A percentile compares a stretch with the other conserved stretches of the same genome.
Conservation (phyloP, 73 alveolate genomes). For the Blepharisma stoltei region DNA sequence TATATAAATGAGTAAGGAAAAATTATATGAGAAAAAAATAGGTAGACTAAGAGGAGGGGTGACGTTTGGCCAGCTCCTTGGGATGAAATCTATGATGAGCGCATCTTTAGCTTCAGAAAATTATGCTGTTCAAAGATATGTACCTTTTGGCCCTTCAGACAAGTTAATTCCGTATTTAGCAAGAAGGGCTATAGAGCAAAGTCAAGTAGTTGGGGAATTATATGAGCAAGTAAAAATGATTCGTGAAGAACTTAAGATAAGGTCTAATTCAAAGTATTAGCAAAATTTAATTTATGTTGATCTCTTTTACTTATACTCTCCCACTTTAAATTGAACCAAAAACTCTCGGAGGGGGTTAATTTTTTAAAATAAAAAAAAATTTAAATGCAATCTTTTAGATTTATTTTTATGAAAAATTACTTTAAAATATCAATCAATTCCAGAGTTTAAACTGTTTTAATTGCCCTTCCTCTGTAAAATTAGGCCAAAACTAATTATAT, state of each 20-base stretch:
- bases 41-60: conserved; percentile 14
- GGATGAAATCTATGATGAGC: conserved; percentile 53
- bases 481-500: too few species aligned
- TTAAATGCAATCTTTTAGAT: too few species aligned
- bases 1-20: too few species aligned
- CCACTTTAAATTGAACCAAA: too few species aligned
- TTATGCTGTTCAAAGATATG: conserved; percentile 46
- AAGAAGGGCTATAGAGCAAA: conserved; percentile 69
- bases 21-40: not conserved
- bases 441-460: too few species aligned
- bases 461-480: too few species aligned
- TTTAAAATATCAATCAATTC: too few species aligned
- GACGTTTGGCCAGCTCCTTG: conserved; percentile 64
- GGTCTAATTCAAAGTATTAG: not conserved
- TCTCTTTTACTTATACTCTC: too few species aligned
- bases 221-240: conserved; percentile 39
- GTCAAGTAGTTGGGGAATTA: conserved; percentile 57
- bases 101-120: conserved; percentile 38
- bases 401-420: too few species aligned
- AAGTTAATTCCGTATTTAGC: conserved; percentile 63
- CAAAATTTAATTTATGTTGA: too few species aligned
- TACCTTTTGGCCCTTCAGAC: conserved; percentile 74
- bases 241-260: conserved; percentile 45
- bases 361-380: too few species aligned
- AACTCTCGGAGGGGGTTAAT: too few species aligned